A percentile compares a stretch with the other conserved stretches of the same genome.
These are phyloP conservation scores for Agarophyton chilense DNA, from an alignment of 23 red algal species.

Conservation along the genomic window DNA sequence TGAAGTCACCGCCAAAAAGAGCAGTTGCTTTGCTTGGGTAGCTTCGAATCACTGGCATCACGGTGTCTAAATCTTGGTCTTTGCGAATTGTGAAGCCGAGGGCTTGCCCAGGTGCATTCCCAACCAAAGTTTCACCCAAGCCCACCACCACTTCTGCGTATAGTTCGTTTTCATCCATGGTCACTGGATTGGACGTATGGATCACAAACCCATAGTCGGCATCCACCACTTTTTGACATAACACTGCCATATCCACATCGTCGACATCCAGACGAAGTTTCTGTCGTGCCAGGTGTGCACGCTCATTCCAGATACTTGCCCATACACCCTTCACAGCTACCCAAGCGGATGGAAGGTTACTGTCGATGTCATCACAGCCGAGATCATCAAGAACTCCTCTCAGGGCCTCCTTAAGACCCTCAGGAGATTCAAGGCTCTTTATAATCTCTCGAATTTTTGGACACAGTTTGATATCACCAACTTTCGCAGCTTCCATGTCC, in stretches of 20 bases:
- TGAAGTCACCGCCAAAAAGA: conserved; percentile 60
- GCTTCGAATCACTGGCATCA: conserved; percentile 31
- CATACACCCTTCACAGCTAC: conserved; percentile 84
- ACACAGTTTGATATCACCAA: conserved; percentile 75
- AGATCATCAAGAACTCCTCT: conserved; percentile 82
- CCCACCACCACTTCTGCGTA: conserved; percentile 68
- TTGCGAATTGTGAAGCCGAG: conserved; percentile 68
- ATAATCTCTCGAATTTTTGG: conserved; percentile 71
- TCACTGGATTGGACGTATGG: conserved; percentile 71
- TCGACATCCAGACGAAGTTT: conserved; percentile 77
- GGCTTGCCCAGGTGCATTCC: conserved; percentile 71
- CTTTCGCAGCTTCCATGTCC: conserved; percentile 47
- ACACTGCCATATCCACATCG: conserved; percentile 93
- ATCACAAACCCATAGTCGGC: conserved; percentile 97
- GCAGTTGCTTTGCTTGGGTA: conserved; percentile 53
- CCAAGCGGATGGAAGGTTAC: conserved; percentile 71
- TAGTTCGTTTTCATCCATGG: conserved; percentile 26
- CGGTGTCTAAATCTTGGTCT: conserved; percentile 28
- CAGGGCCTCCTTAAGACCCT: conserved; percentile 74
- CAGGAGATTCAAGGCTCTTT: conserved; percentile 58
- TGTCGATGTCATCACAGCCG: conserved; percentile 65
- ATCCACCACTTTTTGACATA: conserved; percentile 87
- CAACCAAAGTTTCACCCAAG: conserved; percentile 70
- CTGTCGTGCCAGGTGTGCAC: conserved; percentile 84
- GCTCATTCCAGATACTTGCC: conserved; percentile 95